phyloP scores from a whole-genome alignment of 306 rosid genomes.

The Canavalia gladiata region DNA sequence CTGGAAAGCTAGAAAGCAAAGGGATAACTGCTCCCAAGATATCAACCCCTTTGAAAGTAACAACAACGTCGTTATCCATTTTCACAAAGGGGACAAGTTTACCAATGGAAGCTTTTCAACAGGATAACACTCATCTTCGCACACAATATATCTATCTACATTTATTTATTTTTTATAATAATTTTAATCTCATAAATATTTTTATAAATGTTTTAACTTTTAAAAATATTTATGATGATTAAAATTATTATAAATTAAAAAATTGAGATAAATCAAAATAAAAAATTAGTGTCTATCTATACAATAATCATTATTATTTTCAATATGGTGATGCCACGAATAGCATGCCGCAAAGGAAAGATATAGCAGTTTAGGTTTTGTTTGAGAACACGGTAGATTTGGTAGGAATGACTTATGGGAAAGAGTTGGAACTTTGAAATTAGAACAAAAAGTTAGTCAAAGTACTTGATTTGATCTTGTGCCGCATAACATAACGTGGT shows the following conservation, averaged over 20 bases:
- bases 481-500: neutral
- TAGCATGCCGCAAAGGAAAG: neutral
- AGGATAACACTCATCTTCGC: too few species aligned
- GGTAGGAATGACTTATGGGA: conserved; percentile 20
- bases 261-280: too few species aligned
- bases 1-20: neutral
- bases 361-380: neutral
- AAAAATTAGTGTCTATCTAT: too few species aligned
- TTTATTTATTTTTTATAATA: too few species aligned
- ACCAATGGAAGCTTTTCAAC: too few species aligned
- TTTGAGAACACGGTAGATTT: conserved; percentile 14
- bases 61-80: conserved; percentile 15
- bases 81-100: neutral
- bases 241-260: too few species aligned
- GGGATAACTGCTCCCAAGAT: neutral
- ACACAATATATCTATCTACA: too few species aligned
- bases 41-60: neutral
- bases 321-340: conserved; percentile 1
- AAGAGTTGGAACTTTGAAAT: conserved; percentile 38
- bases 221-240: too few species aligned
- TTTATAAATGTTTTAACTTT: too few species aligned
- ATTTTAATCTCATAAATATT: too few species aligned
- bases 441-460: neutral
- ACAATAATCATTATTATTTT: neutral
- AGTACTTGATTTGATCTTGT: neutral